Percentiles rank a stretch among this genome's conserved stretches.
Evolutionary conservation across 371 early-diverging fungal species (phyloP).

Genomic region (Mucor lusitanicus): DNA sequence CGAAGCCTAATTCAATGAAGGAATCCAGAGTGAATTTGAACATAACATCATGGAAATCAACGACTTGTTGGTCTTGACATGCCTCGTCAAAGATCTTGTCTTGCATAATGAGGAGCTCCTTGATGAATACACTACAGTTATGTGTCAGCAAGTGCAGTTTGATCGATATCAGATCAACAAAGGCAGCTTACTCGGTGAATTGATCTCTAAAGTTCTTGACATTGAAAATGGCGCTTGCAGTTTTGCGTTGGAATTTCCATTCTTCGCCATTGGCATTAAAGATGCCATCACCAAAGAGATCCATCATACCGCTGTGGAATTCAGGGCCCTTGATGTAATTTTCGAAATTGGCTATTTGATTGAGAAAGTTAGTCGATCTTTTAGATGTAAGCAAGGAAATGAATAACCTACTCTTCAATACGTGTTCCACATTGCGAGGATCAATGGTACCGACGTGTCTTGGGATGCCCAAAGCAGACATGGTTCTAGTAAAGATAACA

Average conservation of each 20-base stretch:
- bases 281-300: slow-evolving; percentile 40
- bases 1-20: slow-evolving; percentile 55
- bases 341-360: slow-evolving; percentile 27
- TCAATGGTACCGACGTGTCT: slow-evolving; percentile 26
- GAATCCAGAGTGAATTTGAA: slow-evolving; percentile 62
- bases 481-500: slow-evolving; percentile 1
- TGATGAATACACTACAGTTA: slow-evolving; percentile 31
- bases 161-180: too few relatives aligned
- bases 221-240: slow-evolving; percentile 53
- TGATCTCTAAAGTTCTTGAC: slow-evolving; percentile 57
- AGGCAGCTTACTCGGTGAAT: slow-evolving; percentile 42
- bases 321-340: slow-evolving; percentile 39
- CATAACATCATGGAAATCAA: slow-evolving; percentile 65
- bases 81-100: slow-evolving; percentile 36
- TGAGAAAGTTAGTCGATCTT: neutral
- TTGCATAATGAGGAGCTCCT: slow-evolving; percentile 30
- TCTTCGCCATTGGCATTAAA: slow-evolving; percentile 47
- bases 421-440: slow-evolving; percentile 34
- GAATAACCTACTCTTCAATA: slow-evolving; percentile 26
- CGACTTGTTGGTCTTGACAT: slow-evolving; percentile 23
- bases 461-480: slow-evolving; percentile 24
- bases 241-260: slow-evolving; percentile 46
- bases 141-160: neutral
- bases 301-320: slow-evolving; percentile 22
- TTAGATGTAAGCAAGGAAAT: neutral